Evolutionary conservation across 2,329 filamentous ascomycete genomes (phyloP).

Genomic region (Mollisiaceae sp.): DNA sequence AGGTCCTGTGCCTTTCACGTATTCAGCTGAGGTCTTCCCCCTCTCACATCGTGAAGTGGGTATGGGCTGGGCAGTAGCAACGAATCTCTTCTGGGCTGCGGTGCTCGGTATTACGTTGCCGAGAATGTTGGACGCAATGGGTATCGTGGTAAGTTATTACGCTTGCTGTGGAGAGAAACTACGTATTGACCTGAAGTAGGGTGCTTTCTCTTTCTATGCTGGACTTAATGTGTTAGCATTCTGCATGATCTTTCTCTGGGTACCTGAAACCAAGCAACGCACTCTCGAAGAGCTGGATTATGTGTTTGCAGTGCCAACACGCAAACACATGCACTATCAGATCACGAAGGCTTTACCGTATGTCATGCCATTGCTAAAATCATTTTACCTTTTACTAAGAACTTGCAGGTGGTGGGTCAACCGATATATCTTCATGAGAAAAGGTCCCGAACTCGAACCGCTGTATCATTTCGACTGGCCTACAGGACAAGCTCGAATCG

Average conservation of each 20-base stretch:
- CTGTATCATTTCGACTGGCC: slow-evolving; percentile 22
- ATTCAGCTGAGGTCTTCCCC: slow-evolving; percentile 68
- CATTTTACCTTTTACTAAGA: neutral
- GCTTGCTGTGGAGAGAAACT: slow-evolving; percentile 21
- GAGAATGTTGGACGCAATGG: slow-evolving; percentile 35
- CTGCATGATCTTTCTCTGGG: slow-evolving; percentile 59
- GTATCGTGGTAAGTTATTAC: slow-evolving; percentile 34
- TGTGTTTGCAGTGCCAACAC: slow-evolving; percentile 49
- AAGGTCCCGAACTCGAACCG: slow-evolving; percentile 13
- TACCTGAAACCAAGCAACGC: slow-evolving; percentile 63
- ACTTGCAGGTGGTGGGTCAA: slow-evolving; percentile 18
- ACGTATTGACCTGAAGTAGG: slow-evolving; percentile 19
- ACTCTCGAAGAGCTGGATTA: slow-evolving; percentile 47
- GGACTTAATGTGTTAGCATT: slow-evolving; percentile 60
- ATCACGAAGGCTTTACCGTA: slow-evolving; percentile 35
- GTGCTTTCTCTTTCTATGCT: slow-evolving; percentile 60
- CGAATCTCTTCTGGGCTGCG: slow-evolving; percentile 62
- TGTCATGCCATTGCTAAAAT: neutral
- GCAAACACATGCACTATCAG: slow-evolving; percentile 40
- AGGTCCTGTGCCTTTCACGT: slow-evolving; percentile 64
- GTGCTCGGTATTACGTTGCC: slow-evolving; percentile 61
- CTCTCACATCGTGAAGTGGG: slow-evolving; percentile 67
- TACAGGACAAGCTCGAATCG: slow-evolving; percentile 4
- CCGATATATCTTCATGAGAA: slow-evolving; percentile 14
- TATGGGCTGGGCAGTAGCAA: slow-evolving; percentile 67